Evolutionary conservation across 108 stramenopile genomes (phyloP).

Genomic region (Skeletonema costatum): DNA sequence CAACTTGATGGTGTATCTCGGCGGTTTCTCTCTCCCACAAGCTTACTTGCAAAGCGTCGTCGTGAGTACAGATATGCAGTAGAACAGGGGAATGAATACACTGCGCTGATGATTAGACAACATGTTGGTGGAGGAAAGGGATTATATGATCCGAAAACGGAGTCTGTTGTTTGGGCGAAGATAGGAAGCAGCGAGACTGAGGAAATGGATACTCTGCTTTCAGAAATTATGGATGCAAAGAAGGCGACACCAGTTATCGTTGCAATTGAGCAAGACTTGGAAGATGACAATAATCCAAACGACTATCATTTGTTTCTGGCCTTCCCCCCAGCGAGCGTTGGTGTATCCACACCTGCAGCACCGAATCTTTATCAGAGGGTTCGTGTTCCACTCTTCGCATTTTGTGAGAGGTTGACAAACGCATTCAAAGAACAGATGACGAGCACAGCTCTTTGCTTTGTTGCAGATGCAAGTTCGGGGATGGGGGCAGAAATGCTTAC

Average conservation of each 20-base stretch:
- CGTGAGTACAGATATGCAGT: constrained; percentile 35
- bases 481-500: constrained; percentile 34
- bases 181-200: background rate
- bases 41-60: constrained; percentile 48
- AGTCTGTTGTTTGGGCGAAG: constrained; percentile 12
- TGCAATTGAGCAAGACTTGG: constrained; percentile 42
- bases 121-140: constrained; percentile 37
- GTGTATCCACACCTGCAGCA: background rate
- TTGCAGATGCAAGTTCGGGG: constrained; percentile 76
- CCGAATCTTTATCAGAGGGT: constrained; percentile 28
- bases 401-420: constrained; percentile 56
- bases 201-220: constrained; percentile 17
- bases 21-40: constrained; percentile 16
- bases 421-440: constrained; percentile 64
- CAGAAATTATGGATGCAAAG: constrained; percentile 20
- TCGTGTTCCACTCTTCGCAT: constrained; percentile 62
- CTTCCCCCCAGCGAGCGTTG: constrained; percentile 16
- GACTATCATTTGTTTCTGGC: constrained; percentile 41
- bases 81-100: constrained; percentile 28
- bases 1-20: constrained; percentile 41
- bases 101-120: constrained; percentile 32
- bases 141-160: constrained; percentile 26
- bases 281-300: constrained; percentile 21
- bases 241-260: constrained; percentile 38
- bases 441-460: constrained; percentile 64